Conservation (phyloP, 2,329 filamentous ascomycete species). For the Ascochyta fabae region DNA sequence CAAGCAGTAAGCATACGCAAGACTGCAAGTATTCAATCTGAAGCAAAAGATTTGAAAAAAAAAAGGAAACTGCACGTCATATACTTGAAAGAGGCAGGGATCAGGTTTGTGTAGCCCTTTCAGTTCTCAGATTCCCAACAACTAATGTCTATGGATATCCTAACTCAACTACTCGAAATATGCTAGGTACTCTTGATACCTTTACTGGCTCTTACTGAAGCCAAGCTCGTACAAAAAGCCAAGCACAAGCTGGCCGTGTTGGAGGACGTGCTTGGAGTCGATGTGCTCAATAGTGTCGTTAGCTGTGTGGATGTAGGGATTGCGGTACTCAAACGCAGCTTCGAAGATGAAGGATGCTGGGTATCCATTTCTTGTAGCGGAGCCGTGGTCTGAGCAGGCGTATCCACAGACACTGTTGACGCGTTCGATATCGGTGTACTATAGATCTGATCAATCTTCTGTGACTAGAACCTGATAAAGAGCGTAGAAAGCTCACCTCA, state of each 20-base stretch:
- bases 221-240: slow-evolving; percentile 79
- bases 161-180: not conserved
- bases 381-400: slow-evolving; percentile 77
- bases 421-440: slow-evolving; percentile 87
- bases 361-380: slow-evolving; percentile 74
- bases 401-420: slow-evolving; percentile 90
- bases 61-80: no score
- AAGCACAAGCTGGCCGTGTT: slow-evolving; percentile 83
- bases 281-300: slow-evolving; percentile 74
- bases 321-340: slow-evolving; percentile 66
- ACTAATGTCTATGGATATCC: not conserved
- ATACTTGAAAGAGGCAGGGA: no score
- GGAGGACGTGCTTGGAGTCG: slow-evolving; percentile 86
- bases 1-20: no score
- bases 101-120: not conserved
- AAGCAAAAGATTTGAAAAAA: no score
- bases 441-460: not conserved
- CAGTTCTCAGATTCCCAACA: not conserved
- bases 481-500: slow-evolving; percentile 30
- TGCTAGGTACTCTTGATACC: not conserved
- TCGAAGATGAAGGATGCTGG: slow-evolving; percentile 78
- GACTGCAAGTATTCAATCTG: no score
- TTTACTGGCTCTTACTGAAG: slow-evolving; percentile 18
- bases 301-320: slow-evolving; percentile 72
- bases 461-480: not conserved